phyloP scores from a whole-genome alignment of 2,329 filamentous ascomycete species.

The Fusarium tanahbumbuense region DNA sequence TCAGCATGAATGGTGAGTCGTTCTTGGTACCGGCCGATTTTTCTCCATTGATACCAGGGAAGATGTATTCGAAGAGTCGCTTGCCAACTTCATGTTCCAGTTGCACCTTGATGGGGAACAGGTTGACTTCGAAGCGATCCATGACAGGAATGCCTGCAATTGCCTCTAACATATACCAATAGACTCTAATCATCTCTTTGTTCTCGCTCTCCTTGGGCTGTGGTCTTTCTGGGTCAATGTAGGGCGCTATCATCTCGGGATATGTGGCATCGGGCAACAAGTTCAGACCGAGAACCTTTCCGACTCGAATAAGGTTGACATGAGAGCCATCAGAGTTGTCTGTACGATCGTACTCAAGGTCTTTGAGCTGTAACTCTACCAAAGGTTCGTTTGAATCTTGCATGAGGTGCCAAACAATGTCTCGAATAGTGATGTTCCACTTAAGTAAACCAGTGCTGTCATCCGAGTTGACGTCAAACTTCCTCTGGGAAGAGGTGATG shows the following conservation, averaged over 20 bases:
- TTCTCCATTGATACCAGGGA: conserved; percentile 81
- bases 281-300: conserved; percentile 89
- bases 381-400: conserved; percentile 87
- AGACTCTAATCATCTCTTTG: conserved; percentile 89
- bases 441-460: conserved; percentile 83
- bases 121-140: conserved; percentile 94
- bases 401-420: conserved; percentile 98
- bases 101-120: conserved; percentile 94
- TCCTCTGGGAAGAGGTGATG: conserved; percentile 94
- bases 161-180: conserved; percentile 98
- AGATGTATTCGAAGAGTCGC: conserved; percentile 96
- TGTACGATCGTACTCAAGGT: conserved; percentile 92
- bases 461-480: conserved; percentile 73
- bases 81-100: conserved; percentile 93
- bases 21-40: conserved; percentile 60
- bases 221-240: conserved; percentile 74
- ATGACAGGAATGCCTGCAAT: conserved; percentile 98
- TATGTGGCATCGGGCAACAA: conserved; percentile 91
- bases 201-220: conserved; percentile 59
- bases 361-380: conserved; percentile 90
- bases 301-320: conserved; percentile 89
- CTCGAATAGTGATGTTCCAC: conserved; percentile 93
- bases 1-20: conserved; percentile 70
- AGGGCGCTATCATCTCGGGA: conserved; percentile 94
- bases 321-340: conserved; percentile 98